phyloP scores from a whole-genome alignment of 1,284 basidiomycete genomes.

The Ganoderma boninense region DNA sequence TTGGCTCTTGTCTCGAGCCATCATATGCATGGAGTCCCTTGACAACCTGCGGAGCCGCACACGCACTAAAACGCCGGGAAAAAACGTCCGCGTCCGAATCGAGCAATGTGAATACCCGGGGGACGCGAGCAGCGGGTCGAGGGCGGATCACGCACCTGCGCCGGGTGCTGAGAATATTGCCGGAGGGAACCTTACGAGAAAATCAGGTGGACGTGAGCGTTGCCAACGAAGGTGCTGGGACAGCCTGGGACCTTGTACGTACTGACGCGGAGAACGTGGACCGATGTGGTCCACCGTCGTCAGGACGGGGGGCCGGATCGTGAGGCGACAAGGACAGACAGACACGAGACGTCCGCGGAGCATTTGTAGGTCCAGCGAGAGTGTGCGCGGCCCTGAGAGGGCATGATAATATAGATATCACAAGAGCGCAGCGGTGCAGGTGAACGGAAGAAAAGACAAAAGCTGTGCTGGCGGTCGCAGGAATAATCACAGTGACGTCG shows the following conservation, averaged over 20 bases:
- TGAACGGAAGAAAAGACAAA: neutral
- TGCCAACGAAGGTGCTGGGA: neutral
- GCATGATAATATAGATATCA: neutral
- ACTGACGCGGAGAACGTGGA: neutral
- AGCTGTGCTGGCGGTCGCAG: neutral
- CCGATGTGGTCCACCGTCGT: neutral
- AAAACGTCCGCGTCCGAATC: slow-evolving; percentile 2
- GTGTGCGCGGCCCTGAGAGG: neutral
- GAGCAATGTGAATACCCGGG: neutral
- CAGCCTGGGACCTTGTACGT: neutral
- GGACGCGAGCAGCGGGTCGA: neutral
- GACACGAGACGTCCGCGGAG: neutral
- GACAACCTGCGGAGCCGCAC: slow-evolving; percentile 1
- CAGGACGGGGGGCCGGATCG: neutral
- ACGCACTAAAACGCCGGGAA: neutral
- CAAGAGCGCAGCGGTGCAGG: neutral
- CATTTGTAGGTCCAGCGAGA: neutral
- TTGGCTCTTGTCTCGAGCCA: neutral
- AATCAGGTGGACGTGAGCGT: neutral
- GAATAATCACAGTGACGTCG: neutral
- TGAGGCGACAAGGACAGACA: neutral
- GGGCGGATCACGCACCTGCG: neutral
- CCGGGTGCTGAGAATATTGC: neutral
- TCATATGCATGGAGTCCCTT: neutral
- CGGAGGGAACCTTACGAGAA: neutral